Conservation (phyloP, 2,329 filamentous ascomycete species). For the Colletotrichum trifolii region DNA sequence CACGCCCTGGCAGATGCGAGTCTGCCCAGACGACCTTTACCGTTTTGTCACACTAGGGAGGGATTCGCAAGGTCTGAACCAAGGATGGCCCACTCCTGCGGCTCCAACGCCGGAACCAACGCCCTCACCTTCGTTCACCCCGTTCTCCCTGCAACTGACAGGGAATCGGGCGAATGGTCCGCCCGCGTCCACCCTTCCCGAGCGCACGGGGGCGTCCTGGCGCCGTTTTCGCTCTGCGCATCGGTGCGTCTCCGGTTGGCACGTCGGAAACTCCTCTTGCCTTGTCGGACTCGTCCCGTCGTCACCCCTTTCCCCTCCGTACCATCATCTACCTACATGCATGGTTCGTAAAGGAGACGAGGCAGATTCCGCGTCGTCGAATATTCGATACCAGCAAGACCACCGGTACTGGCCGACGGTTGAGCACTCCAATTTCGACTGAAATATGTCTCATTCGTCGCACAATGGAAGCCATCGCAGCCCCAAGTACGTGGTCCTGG, state of each 20-base stretch:
- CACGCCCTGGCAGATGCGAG: conserved; percentile 9
- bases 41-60: too few relatives aligned
- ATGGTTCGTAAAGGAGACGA: too few relatives aligned
- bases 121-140: not conserved
- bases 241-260: conserved; percentile 24
- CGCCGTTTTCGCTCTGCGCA: conserved; percentile 25
- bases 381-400: too few relatives aligned
- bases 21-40: not conserved
- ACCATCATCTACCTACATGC: not conserved
- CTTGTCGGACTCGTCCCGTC: conserved; percentile 21
- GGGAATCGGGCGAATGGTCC: conserved; percentile 28
- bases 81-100: too few relatives aligned
- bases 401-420: too few relatives aligned
- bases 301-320: not conserved
- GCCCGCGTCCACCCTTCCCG: conserved; percentile 34
- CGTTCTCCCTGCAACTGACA: conserved; percentile 15
- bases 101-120: not conserved
- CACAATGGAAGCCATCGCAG: too few relatives aligned
- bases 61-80: too few relatives aligned
- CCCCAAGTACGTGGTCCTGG: too few relatives aligned
- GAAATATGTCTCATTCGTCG: too few relatives aligned
- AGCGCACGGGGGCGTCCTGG: conserved; percentile 32
- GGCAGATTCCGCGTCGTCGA: too few relatives aligned
- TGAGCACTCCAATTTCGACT: too few relatives aligned
- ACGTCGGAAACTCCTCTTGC: not conserved